Conservation (phyloP, 2,329 filamentous ascomycete species). For the Phialophora macrospora region DNA sequence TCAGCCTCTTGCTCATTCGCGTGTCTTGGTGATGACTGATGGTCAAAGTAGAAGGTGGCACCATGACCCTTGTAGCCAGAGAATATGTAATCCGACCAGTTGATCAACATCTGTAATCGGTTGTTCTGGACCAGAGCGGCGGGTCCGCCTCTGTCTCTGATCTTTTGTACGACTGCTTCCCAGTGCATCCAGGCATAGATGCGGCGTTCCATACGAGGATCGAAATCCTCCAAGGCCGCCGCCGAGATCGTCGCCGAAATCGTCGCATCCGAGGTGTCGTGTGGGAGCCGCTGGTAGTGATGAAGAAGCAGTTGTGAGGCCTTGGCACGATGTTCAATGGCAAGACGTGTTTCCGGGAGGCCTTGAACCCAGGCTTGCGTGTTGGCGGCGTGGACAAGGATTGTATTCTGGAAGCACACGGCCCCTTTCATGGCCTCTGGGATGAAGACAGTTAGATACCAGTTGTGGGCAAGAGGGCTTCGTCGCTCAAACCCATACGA, state of each 20-base stretch:
- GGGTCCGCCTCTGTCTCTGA: slow-evolving; percentile 47
- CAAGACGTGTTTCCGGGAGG: slow-evolving; percentile 42
- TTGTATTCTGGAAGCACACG: slow-evolving; percentile 47
- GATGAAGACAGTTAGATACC: slow-evolving; percentile 48
- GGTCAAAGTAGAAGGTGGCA: slow-evolving; percentile 46
- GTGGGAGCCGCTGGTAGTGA: slow-evolving; percentile 42
- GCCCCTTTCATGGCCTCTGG: slow-evolving; percentile 49
- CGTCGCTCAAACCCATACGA: slow-evolving; percentile 48
- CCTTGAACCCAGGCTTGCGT: slow-evolving; percentile 47
- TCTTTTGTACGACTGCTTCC: slow-evolving; percentile 48
- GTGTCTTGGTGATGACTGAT: slow-evolving; percentile 34
- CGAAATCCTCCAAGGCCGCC: slow-evolving; percentile 49
- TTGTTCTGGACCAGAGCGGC: slow-evolving; percentile 46
- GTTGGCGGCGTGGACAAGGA: slow-evolving; percentile 48
- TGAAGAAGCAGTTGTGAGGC: slow-evolving; percentile 45
- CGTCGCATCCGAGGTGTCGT: slow-evolving; percentile 46
- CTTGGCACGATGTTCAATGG: slow-evolving; percentile 44
- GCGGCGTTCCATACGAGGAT: slow-evolving; percentile 47
- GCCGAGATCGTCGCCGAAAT: slow-evolving; percentile 49
- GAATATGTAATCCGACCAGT: slow-evolving; percentile 51
- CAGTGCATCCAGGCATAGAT: slow-evolving; percentile 49
- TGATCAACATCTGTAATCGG: slow-evolving; percentile 47
- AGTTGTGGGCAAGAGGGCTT: slow-evolving; percentile 46
- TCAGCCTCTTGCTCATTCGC: slow-evolving; percentile 22
- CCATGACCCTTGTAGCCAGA: slow-evolving; percentile 47